Base-by-base conservation (phyloP, 164 flowering plant genomes). In the Sextonia rubra region DNA sequence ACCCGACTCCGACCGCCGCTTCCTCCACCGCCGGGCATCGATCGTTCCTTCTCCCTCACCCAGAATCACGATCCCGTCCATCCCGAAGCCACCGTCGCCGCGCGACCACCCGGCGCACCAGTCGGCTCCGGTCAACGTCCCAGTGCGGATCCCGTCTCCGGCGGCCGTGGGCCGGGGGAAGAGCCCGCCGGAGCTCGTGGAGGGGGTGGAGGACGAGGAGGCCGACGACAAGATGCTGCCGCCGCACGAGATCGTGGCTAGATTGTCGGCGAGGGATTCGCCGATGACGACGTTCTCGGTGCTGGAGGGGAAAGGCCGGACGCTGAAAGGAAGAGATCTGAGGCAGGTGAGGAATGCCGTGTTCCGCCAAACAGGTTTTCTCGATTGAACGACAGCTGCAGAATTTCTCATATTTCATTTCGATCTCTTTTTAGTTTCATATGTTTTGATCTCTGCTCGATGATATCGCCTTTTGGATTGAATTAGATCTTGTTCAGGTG, bases 241-340 rank as follows among this genome's bases (percentile, higher is more conserved):
- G 73, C 97, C 97, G 29, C 95, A 92, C 61, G 95, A 92, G 85
- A 82, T 90, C 52, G 88, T 89, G 9, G 90, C 92, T 20, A 80
- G 88, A 71, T 82, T 86, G 0, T 84, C 86, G 17, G 70, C 66
- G 11, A 47, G 71, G 64, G 44, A 9, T 37, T 76, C 86, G 61
- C 84, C 85, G 61, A 80, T 27, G 69, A 82, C 88, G 15, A 83
- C 95, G 1, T 90, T 83, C 73, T 92, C 97, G 26, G 90, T 92
- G 71, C 84, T 90, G 15, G 97, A 92, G 84, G 97, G 97, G 25
- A 90, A 74, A 12, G 97, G 97, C 22, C 85, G 97, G 80, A 92
- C 97, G 1, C 76, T 92, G 71, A 92, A 92, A 71, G 97, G 97
- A 69, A 84, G 97, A 68, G 97, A 92, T 89, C 83, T 90, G 25